These are phyloP conservation scores for Syncephalastrum sp. DNA, from an alignment of 371 early-diverging fungal genomes.

Conservation along the genomic window DNA sequence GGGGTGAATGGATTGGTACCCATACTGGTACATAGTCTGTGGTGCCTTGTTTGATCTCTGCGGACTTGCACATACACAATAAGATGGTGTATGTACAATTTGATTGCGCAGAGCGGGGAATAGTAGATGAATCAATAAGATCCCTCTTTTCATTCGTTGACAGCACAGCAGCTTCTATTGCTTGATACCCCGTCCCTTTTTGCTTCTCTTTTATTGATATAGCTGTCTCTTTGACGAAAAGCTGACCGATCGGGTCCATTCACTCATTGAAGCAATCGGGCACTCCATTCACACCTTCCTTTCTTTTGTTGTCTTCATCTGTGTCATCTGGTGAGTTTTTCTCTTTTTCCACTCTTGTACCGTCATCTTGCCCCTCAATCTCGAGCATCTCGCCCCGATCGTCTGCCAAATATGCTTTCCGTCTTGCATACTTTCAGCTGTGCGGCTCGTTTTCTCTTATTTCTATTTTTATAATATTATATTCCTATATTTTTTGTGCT, in stretches of 20 bases:
- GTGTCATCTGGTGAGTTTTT: neutral
- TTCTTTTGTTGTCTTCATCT: conserved; percentile 1
- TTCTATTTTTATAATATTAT: neutral
- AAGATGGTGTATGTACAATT: no score
- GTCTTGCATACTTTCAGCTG: neutral
- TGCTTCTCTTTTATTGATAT: no score
- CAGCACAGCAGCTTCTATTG: no score
- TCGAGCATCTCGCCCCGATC: neutral
- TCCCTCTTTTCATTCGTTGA: no score
- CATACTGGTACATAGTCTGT: no score
- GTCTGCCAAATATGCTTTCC: no score
- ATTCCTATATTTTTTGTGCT: neutral
- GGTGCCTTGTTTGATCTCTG: no score
- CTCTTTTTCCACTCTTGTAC: neutral
- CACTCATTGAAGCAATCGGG: conserved; percentile 1
- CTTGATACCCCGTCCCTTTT: no score
- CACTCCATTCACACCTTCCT: conserved; percentile 1
- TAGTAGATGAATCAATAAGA: no score
- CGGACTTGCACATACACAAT: no score
- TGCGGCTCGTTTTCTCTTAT: neutral
- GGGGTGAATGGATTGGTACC: no score
- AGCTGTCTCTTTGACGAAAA: neutral
- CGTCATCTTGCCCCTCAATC: neutral
- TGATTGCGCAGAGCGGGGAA: no score
- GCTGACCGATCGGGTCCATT: conserved; percentile 3